Base-by-base conservation (phyloP, 2,329 filamentous ascomycete genomes). In the Geosmithia putterillii region DNA sequence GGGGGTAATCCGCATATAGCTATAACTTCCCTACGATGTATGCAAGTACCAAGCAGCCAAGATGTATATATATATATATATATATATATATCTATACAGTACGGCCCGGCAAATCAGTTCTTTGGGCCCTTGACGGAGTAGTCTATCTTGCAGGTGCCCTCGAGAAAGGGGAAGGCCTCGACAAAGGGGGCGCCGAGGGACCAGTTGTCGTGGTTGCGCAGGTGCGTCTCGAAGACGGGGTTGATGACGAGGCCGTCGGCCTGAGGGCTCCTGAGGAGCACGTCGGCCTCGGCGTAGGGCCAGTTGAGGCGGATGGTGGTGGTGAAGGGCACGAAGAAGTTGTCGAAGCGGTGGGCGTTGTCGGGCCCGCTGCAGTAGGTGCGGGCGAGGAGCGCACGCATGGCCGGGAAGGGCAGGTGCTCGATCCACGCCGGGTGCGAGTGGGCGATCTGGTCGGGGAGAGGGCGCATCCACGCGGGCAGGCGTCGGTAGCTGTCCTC, bases 281-380 rank as follows among this genome's bases (percentile, higher is more conserved):
- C 77, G 51, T 88, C 81, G 0, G 75, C 77, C 1, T 79, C 72
- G 44, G 86, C 81, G 55, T 94, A 90, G 0, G 83, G 83, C 88
- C 88, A 95, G 51, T 89, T 92, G 15, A 95, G 60, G 21, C 73
- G 79, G 20, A 95, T 55, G 0, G 81, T 88, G 1, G 73, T 76
- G 1, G 85, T 92, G 58, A 81, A 94, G 0, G 85, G 83, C 17
- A 90, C 75, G 58, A 90, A 92, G 67, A 89, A 94, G 51, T 83
- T 76, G 45, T 89, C 82, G 53, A 94, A 90, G 0, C 19, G 20
- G 39, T 75, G 67, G 37, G 72, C 65, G 4, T 54, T 48, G 0
- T 64, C 57, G 19, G 63, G 60, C 4, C 28, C 28, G 10, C 28
- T 14, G 7, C 6, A 6, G 42, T 76, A 73, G 1, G 68, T 59